A percentile compares a stretch with the other conserved stretches of the same genome.
Conservation (phyloP, 2,329 filamentous ascomycete species). For the Raffaelea ambrosiae region DNA sequence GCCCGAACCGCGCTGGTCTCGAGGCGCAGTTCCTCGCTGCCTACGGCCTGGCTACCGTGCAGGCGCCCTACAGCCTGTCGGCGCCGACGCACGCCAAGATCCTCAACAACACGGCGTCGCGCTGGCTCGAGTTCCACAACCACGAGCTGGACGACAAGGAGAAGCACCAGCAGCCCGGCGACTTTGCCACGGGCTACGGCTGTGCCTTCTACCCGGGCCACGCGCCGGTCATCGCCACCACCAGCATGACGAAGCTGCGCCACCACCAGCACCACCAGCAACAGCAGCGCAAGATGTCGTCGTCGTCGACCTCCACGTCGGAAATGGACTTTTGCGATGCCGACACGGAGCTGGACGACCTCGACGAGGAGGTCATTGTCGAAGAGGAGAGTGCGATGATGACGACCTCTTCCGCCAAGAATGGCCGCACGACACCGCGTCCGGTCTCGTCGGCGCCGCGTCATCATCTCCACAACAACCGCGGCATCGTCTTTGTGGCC, state of each 20-base stretch:
- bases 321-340: conserved; percentile 16
- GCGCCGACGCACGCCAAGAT: conserved; percentile 40
- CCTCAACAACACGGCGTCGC: conserved; percentile 28
- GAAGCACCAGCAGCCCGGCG: conserved; percentile 28
- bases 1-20: conserved; percentile 11
- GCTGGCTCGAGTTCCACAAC: conserved; percentile 44
- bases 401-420: not conserved
- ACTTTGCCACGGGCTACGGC: conserved; percentile 43
- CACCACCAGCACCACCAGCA: conserved; percentile 1
- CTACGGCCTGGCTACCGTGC: conserved; percentile 42
- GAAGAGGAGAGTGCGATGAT: not conserved
- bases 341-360: conserved; percentile 15
- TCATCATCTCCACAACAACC: conserved; percentile 23
- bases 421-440: not conserved
- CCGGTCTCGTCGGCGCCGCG: not conserved
- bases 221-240: conserved; percentile 5
- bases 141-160: conserved; percentile 15
- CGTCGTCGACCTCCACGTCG: conserved; percentile 1
- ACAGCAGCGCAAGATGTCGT: conserved; percentile 4
- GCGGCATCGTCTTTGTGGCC: conserved; percentile 48
- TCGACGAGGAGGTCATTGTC: not conserved
- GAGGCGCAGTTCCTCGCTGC: conserved; percentile 44
- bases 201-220: conserved; percentile 42
- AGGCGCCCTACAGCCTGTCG: conserved; percentile 43
- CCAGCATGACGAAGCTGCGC: not conserved